Base-by-base conservation (phyloP, 1,284 basidiomycete genomes). In the Trichosporon sp. region DNA sequence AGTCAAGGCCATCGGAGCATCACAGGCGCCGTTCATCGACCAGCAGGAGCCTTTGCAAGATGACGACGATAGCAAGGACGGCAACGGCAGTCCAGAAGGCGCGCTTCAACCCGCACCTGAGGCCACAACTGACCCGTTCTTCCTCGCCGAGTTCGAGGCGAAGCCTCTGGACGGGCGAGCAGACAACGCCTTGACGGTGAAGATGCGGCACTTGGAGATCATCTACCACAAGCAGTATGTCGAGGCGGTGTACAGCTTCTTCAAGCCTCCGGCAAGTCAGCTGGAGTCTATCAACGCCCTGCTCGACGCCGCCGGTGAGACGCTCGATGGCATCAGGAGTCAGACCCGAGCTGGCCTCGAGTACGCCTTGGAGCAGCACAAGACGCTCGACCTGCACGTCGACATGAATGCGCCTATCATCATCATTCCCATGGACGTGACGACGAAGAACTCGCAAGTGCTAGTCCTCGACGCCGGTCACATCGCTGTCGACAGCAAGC, bases 381-480 rank as follows among this genome's bases (percentile, higher is more conserved):
- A 80, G 68, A 99, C 95, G 0, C 84, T 99, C 56, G 95, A 99
- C 76, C 84, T 99, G 32, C 90, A 92, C 70, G 87, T 99, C 81
- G 95, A 99, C 74, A 87, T 99, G 84, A 92, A 97, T 74, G 94
- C 96, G 2, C 96, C 96, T 4, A 89, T 99, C 75, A 97, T 99
- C 77, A 93, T 99, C 70, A 86, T 99, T 49, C 96, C 96, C 2
- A 95, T 99, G 82, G 87, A 92, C 72, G 86, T 98, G 62, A 90
- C 88, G 3, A 86, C 86, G 14, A 85, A 87, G 65, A 82, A 87
- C 34, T 90, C 92, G 79, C 92, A 87, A 71, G 90, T 97, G 76
- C 84, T 99, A 56, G 87, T 99, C 14, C 85, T 99, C 58, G 96
- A 99, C 77, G 96, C 96, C 8, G 96, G 96, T 73, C 95, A 98